phyloP scores from a whole-genome alignment of 2,329 filamentous ascomycete genomes.

The Fusarium luffae region DNA sequence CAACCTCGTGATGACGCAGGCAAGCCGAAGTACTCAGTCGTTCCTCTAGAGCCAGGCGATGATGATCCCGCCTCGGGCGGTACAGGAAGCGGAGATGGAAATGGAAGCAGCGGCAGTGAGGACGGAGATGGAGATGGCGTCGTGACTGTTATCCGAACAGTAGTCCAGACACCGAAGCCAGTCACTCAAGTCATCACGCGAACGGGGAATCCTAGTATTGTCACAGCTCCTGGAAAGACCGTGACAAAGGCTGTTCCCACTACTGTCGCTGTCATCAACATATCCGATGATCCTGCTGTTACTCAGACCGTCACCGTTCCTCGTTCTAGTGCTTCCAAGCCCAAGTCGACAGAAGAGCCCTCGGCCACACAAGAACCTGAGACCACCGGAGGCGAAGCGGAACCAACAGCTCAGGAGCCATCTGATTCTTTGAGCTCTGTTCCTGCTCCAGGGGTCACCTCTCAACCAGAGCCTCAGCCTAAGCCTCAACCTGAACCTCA shows the following conservation, averaged over 20 bases:
- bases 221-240: slow-evolving; percentile 43
- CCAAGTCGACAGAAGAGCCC: slow-evolving; percentile 16
- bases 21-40: slow-evolving; percentile 54
- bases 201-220: slow-evolving; percentile 43
- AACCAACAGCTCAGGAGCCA: slow-evolving; percentile 8
- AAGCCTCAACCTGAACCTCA: slow-evolving; percentile 17
- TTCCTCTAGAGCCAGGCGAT: slow-evolving; percentile 52
- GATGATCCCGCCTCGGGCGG: slow-evolving; percentile 37
- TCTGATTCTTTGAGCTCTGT: slow-evolving; percentile 15
- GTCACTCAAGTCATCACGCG: slow-evolving; percentile 45
- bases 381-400: not conserved
- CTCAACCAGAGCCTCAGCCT: slow-evolving; percentile 11
- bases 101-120: slow-evolving; percentile 24
- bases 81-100: slow-evolving; percentile 37
- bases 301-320: slow-evolving; percentile 47
- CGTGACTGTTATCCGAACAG: slow-evolving; percentile 52
- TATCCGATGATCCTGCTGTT: slow-evolving; percentile 33
- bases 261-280: slow-evolving; percentile 49
- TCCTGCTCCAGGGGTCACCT: slow-evolving; percentile 11
- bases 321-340: slow-evolving; percentile 13
- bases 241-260: slow-evolving; percentile 46
- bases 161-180: slow-evolving; percentile 41
- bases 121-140: slow-evolving; percentile 33
- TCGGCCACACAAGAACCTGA: not conserved
- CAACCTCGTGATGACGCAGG: slow-evolving; percentile 38